Percentiles rank a stretch among this genome's conserved stretches.
phyloP scores from a whole-genome alignment of 805 yeast species.

The Metschnikowia similis region DNA sequence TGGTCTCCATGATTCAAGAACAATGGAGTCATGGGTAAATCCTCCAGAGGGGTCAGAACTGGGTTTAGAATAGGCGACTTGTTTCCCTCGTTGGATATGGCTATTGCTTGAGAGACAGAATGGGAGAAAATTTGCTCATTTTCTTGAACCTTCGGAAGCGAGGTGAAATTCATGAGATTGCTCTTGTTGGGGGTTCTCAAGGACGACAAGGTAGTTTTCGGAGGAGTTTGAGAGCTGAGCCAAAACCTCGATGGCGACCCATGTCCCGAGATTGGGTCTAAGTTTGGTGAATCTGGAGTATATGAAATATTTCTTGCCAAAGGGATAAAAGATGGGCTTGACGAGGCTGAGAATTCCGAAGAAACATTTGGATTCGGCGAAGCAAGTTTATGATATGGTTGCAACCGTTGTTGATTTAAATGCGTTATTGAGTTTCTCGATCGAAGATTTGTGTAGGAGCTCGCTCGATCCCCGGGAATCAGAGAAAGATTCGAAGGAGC shows the following conservation, averaged over 20 bases:
- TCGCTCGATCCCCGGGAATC: slow-evolving; percentile 14
- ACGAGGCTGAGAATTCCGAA: slow-evolving; percentile 11
- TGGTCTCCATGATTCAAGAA: slow-evolving; percentile 13
- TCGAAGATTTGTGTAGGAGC: slow-evolving; percentile 15
- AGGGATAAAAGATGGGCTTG: slow-evolving; percentile 30
- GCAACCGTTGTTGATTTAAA: slow-evolving; percentile 31
- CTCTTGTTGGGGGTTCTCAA: slow-evolving; percentile 13
- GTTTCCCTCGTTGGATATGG: slow-evolving; percentile 9
- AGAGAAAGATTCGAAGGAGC: slow-evolving; percentile 1
- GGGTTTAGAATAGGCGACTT: slow-evolving; percentile 38
- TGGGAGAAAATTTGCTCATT: not conserved
- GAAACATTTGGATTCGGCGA: slow-evolving; percentile 23
- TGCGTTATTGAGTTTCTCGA: slow-evolving; percentile 19
- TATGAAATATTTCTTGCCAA: slow-evolving; percentile 14
- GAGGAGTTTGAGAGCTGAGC: slow-evolving; percentile 52
- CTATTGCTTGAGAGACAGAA: slow-evolving; percentile 10
- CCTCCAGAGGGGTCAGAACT: slow-evolving; percentile 41
- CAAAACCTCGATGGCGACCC: slow-evolving; percentile 56
- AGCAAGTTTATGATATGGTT: slow-evolving; percentile 32
- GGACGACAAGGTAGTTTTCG: slow-evolving; percentile 25
- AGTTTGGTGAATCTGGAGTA: slow-evolving; percentile 49
- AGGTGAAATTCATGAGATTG: not conserved
- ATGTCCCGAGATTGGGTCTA: slow-evolving; percentile 48
- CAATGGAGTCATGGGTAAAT: slow-evolving; percentile 43
- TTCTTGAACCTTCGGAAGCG: slow-evolving; percentile 3